Conservation (phyloP, 345 rosid genomes). For the Erucastrum elatum region DNA sequence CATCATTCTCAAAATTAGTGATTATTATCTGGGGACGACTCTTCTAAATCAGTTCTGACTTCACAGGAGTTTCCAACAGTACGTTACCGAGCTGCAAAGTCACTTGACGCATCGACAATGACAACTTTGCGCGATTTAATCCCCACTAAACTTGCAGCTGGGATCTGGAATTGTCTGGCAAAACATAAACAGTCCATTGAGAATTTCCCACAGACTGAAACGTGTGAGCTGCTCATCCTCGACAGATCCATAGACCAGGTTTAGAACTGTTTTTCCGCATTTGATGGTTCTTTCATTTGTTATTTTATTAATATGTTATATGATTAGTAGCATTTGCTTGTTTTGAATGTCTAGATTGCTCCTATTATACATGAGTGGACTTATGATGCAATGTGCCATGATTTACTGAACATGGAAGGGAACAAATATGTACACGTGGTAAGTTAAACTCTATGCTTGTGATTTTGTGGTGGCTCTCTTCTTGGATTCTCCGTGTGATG, state of each 20-base stretch:
- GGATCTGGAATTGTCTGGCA: slow-evolving; percentile 86
- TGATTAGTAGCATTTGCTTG: slow-evolving; percentile 20
- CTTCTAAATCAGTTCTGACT: slow-evolving; percentile 26
- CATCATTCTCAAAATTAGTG: slow-evolving; percentile 18
- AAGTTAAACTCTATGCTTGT: slow-evolving; percentile 23
- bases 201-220: slow-evolving; percentile 88
- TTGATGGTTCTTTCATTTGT: slow-evolving; percentile 10
- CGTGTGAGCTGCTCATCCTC: slow-evolving; percentile 90
- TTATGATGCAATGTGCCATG: slow-evolving; percentile 99
- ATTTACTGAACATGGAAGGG: slow-evolving; percentile 91
- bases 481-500: slow-evolving; percentile 37
- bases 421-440: slow-evolving; percentile 98
- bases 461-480: slow-evolving; percentile 29
- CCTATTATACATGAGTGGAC: slow-evolving; percentile 99
- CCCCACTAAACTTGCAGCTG: slow-evolving; percentile 98
- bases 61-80: slow-evolving; percentile 90
- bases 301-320: not conserved
- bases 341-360: slow-evolving; percentile 68
- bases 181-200: slow-evolving; percentile 73
- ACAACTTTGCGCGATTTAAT: slow-evolving; percentile 88
- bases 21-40: slow-evolving; percentile 21
- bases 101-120: slow-evolving; percentile 94
- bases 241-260: slow-evolving; percentile 99
- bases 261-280: slow-evolving; percentile 12
- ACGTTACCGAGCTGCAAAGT: slow-evolving; percentile 91